These are phyloP conservation scores for Urochloa ruziziensis DNA, from an alignment of 176 grass and related monocot species.

Conservation along the genomic window DNA sequence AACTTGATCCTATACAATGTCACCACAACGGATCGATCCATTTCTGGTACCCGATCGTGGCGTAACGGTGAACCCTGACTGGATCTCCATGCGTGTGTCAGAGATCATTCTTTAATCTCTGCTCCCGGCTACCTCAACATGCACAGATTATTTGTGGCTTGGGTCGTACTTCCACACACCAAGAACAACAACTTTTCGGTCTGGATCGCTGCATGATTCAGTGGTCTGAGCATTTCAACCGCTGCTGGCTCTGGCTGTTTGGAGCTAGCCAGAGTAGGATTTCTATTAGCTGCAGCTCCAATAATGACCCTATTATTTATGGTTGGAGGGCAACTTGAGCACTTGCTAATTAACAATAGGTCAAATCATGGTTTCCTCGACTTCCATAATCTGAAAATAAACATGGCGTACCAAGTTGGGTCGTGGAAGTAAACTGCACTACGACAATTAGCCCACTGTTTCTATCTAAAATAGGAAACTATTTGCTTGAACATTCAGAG, in stretches of 20 bases:
- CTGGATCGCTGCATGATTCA: background rate
- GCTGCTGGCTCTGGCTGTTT: background rate
- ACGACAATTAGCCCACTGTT: background rate
- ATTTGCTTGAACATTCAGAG: background rate
- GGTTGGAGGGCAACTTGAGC: constrained; percentile 1
- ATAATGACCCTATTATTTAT: background rate
- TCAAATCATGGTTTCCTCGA: background rate
- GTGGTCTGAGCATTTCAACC: background rate
- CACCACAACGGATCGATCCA: too few relatives aligned
- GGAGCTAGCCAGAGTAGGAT: background rate
- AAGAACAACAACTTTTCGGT: background rate
- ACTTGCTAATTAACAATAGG: background rate
- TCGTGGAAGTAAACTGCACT: background rate
- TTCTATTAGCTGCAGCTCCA: background rate
- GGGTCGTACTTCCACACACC: background rate
- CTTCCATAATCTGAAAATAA: background rate
- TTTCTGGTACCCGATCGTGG: too few relatives aligned
- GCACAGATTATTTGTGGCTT: background rate
- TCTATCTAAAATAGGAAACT: background rate
- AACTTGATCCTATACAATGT: background rate
- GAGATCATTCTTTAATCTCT: background rate
- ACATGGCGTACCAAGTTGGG: background rate
- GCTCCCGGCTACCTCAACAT: background rate
- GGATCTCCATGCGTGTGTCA: constrained; percentile 1
- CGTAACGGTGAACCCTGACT: background rate